Percentiles rank a stretch among this genome's conserved stretches.
These are phyloP conservation scores for Ceratopteris richardii DNA, from an alignment of 75 land plant genomes.

Conservation along the genomic window DNA sequence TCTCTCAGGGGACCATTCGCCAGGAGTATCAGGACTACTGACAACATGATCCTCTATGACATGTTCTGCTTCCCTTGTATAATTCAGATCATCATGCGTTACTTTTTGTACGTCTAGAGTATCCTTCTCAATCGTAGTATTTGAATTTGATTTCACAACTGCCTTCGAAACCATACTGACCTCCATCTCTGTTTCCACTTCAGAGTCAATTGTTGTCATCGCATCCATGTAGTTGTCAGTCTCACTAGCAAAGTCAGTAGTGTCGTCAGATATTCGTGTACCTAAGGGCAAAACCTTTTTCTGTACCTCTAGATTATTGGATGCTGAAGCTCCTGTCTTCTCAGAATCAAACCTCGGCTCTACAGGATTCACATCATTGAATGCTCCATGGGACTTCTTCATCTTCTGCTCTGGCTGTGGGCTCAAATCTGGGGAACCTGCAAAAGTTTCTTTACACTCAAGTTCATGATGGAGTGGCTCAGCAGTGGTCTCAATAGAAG, in stretches of 20 bases:
- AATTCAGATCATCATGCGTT: too few species aligned
- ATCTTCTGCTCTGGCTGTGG: neutral
- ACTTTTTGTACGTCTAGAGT: too few species aligned
- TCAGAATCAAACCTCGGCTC: neutral
- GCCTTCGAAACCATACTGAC: slow-evolving; percentile 15
- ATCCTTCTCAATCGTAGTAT: too few species aligned
- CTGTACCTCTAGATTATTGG: neutral
- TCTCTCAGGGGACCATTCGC: too few species aligned
- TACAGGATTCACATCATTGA: neutral
- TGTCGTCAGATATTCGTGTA: slow-evolving; percentile 16
- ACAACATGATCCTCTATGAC: too few species aligned
- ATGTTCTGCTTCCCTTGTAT: too few species aligned
- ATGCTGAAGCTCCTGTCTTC: neutral
- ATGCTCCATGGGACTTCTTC: neutral
- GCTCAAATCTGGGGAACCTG: too few species aligned
- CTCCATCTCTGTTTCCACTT: slow-evolving; percentile 68
- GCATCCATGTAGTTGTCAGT: slow-evolving; percentile 74
- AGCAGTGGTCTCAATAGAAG: too few species aligned
- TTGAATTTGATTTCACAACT: too few species aligned
- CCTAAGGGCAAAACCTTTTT: slow-evolving; percentile 8
- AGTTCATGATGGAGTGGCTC: too few species aligned
- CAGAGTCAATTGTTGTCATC: slow-evolving; percentile 70
- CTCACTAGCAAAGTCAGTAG: slow-evolving; percentile 56
- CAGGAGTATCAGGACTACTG: too few species aligned
- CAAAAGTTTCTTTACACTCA: too few species aligned